Evolutionary conservation across 1,139 yeast genomes (phyloP).

Genomic region (Taiozyma sp.): DNA sequence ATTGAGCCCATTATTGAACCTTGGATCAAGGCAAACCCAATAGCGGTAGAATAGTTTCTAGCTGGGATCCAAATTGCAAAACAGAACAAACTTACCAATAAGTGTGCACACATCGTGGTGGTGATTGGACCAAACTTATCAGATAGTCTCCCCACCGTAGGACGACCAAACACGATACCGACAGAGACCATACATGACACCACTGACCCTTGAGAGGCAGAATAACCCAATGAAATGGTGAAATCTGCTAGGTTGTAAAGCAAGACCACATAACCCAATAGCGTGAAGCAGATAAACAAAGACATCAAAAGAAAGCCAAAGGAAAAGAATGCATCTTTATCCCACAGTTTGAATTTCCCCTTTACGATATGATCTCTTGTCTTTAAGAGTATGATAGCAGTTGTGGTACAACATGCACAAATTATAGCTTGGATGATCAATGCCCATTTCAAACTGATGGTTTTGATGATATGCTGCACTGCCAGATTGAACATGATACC

Average conservation of each 20-base stretch:
- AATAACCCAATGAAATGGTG: conserved; percentile 54
- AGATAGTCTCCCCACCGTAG: conserved; percentile 47
- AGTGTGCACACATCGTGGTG: conserved; percentile 32
- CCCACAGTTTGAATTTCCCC: conserved; percentile 20
- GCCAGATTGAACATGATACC: conserved; percentile 35
- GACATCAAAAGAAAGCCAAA: conserved; percentile 40
- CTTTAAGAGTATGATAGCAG: conserved; percentile 38
- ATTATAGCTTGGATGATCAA: conserved; percentile 50
- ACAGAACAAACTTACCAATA: conserved; percentile 29
- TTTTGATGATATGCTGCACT: conserved; percentile 29
- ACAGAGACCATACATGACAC: conserved; percentile 57
- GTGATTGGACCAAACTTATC: conserved; percentile 57
- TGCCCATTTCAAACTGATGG: conserved; percentile 61
- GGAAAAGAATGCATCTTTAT: conserved; percentile 27
- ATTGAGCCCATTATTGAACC: conserved; percentile 49
- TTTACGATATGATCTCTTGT: conserved; percentile 22
- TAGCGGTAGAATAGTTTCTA: conserved; percentile 46
- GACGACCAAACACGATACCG: conserved; percentile 62
- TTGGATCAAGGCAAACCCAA: conserved; percentile 40
- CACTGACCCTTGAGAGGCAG: conserved; percentile 50
- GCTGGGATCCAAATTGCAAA: conserved; percentile 65
- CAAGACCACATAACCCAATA: conserved; percentile 54
- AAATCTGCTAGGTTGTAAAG: conserved; percentile 58
- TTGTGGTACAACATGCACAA: conserved; percentile 29
- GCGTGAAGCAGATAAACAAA: conserved; percentile 45